Base-by-base conservation (phyloP, 495 filamentous ascomycete species). In the Chaetomium tenue region DNA sequence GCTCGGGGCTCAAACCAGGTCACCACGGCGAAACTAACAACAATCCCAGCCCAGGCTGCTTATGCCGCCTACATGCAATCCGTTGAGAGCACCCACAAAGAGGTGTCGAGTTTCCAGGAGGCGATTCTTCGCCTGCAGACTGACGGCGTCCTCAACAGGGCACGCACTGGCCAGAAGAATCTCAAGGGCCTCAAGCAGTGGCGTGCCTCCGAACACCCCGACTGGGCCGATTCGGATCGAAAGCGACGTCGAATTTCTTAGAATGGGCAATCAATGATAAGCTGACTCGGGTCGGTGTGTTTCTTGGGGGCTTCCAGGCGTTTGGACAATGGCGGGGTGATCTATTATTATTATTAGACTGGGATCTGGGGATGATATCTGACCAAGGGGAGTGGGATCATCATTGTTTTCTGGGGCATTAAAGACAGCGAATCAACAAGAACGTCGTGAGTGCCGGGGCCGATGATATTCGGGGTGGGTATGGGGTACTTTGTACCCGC, bases 141-240 rank as follows among this genome's bases (percentile, higher is more conserved):
- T 62, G 76, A 72, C 50, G 78, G 72, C 57, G 71, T 79, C 33
- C 67, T 84, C 13, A 66, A 75, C 2, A 72, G 76, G 20, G 79
- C 77, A 2, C 73, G 63, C 28, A 74, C 78, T 61, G 83, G 82
- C 64, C 75, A 76, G 30, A 73, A 73, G 56, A 79, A 81, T 52
- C 77, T 80, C 0, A 74, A 74, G 51, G 81, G 78, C 16, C 81
- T 84, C 59, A 81, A 75, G 65, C 75, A 77, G 33, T 86, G 83
- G 82, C 72, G 71, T 23, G 73, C 78, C 4, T 74, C 68, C 23
- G 80, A 84, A 11, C 74, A 84, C 62, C 80, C 82, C 0, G 76
- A 80, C 44, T 84, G 82, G 82, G 69, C 77, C 26, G 53, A 58
- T 47, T 39, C 52, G 8, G 53, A 61, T 15, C 53, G 28, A 20